These are phyloP conservation scores for Penicillium taxi DNA, from an alignment of 495 filamentous ascomycete genomes.

Conservation along the genomic window DNA sequence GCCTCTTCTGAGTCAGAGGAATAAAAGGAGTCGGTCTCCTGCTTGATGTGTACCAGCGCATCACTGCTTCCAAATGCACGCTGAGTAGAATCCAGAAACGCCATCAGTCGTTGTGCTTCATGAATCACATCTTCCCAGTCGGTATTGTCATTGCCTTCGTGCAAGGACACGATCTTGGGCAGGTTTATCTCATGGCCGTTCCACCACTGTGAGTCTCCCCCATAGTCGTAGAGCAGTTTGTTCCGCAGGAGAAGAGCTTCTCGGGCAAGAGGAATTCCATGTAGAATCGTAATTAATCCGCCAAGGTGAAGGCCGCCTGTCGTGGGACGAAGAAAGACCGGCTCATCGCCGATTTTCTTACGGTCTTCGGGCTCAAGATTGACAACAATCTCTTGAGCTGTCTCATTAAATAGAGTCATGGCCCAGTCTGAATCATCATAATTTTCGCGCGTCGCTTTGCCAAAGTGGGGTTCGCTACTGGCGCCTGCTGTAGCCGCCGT, in stretches of 20 bases:
- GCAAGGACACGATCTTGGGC: slow-evolving; percentile 49
- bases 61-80: slow-evolving; percentile 78
- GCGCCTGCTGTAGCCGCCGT: neutral
- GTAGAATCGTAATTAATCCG: slow-evolving; percentile 67
- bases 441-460: slow-evolving; percentile 60
- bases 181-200: slow-evolving; percentile 57
- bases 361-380: slow-evolving; percentile 55
- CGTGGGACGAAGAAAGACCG: slow-evolving; percentile 66
- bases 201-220: slow-evolving; percentile 75
- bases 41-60: slow-evolving; percentile 39
- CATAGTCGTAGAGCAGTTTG: slow-evolving; percentile 52
- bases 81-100: slow-evolving; percentile 70
- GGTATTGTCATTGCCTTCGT: slow-evolving; percentile 30
- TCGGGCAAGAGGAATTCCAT: slow-evolving; percentile 72
- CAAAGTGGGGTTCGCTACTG: slow-evolving; percentile 47
- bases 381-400: slow-evolving; percentile 50
- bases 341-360: slow-evolving; percentile 48
- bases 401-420: slow-evolving; percentile 53
- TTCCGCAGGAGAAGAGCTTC: slow-evolving; percentile 59
- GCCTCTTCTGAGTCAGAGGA: slow-evolving; percentile 27
- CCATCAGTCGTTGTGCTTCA: slow-evolving; percentile 67
- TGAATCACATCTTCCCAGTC: slow-evolving; percentile 43
- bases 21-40: slow-evolving; percentile 26
- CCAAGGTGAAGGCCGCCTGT: slow-evolving; percentile 53
- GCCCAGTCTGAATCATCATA: slow-evolving; percentile 73